Conservation (phyloP, 768 basidiomycete species). For the Hygrophorus pudorinus region DNA sequence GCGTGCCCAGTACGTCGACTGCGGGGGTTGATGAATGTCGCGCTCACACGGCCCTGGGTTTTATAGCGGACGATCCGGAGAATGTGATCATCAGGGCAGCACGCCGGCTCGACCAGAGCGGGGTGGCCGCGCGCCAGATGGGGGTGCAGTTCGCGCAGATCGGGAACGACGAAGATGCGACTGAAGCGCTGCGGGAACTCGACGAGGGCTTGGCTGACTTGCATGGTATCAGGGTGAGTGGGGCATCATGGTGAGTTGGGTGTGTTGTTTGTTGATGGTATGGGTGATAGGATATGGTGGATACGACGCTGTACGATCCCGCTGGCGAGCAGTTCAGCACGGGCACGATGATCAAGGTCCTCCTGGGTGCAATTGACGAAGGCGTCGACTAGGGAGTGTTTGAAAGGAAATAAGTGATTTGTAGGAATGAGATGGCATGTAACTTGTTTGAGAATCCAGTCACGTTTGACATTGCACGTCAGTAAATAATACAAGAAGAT, state of each 20-base stretch:
- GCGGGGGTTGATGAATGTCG: not conserved
- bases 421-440: too few species aligned
- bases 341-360: conserved; percentile 5
- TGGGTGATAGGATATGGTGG: conserved; percentile 50
- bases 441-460: too few species aligned
- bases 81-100: conserved; percentile 36
- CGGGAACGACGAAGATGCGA: conserved; percentile 33
- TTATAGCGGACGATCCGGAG: conserved; percentile 36
- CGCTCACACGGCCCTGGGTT: not conserved
- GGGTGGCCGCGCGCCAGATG: conserved; percentile 24
- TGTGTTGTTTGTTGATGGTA: not conserved
- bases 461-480: too few species aligned
- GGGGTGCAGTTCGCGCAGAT: conserved; percentile 70
- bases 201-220: conserved; percentile 42
- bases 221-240: conserved; percentile 33
- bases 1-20: conserved; percentile 27
- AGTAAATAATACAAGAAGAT: too few species aligned
- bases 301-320: conserved; percentile 43
- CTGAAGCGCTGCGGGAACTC: conserved; percentile 36
- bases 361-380: conserved; percentile 6
- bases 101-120: conserved; percentile 32
- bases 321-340: conserved; percentile 2
- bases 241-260: not conserved
- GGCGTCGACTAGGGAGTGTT: too few species aligned
- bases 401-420: too few species aligned